Evolutionary conservation across 2,329 filamentous ascomycete genomes (phyloP).

Genomic region (Tolypocladium amazonense): DNA sequence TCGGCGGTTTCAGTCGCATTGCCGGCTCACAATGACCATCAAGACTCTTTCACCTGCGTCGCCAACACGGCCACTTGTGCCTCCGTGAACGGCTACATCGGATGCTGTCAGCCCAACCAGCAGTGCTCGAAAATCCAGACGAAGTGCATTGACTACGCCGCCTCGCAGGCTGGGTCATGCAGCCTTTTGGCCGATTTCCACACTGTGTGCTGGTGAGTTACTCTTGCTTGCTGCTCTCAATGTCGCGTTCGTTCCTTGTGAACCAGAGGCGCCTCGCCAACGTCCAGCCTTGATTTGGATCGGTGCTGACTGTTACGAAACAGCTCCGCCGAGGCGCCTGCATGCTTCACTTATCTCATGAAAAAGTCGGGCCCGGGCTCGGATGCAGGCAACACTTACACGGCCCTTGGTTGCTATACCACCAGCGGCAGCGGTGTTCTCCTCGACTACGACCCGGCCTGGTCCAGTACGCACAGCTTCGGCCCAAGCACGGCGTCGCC

Average conservation of each 20-base stretch:
- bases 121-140: slow-evolving; percentile 20
- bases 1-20: neutral
- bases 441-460: slow-evolving; percentile 18
- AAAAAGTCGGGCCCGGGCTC: slow-evolving; percentile 9
- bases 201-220: slow-evolving; percentile 24
- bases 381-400: slow-evolving; percentile 8
- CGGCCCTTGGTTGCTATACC: slow-evolving; percentile 16
- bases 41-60: slow-evolving; percentile 19
- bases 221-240: neutral
- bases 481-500: neutral
- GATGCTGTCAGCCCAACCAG: slow-evolving; percentile 19
- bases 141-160: slow-evolving; percentile 18
- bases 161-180: slow-evolving; percentile 14
- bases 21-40: neutral
- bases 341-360: slow-evolving; percentile 20
- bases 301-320: neutral
- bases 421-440: slow-evolving; percentile 13
- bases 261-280: neutral
- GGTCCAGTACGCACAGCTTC: slow-evolving; percentile 10
- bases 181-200: slow-evolving; percentile 17
- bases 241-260: neutral
- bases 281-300: neutral
- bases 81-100: slow-evolving; percentile 13
- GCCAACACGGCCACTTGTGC: slow-evolving; percentile 14
- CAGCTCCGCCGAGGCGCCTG: slow-evolving; percentile 1